A percentile compares a stretch with the other conserved stretches of the same genome.
phyloP scores from a whole-genome alignment of 1,139 yeast species.

The Hyphopichia khmerensis region DNA sequence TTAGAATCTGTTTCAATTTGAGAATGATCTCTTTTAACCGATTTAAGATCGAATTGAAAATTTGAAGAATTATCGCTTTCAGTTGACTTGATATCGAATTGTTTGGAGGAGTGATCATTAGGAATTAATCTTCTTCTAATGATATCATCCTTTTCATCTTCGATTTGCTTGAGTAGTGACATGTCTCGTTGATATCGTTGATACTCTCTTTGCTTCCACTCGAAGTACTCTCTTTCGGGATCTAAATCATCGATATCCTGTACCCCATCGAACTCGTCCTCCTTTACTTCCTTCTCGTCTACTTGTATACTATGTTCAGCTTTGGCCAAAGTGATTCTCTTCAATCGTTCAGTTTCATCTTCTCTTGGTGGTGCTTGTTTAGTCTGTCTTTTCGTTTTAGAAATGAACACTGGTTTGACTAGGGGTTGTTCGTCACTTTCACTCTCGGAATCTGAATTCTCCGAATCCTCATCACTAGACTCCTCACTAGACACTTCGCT shows the following conservation, averaged over 20 bases:
- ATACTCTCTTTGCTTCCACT: constrained; percentile 38
- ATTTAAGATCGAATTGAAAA: background rate
- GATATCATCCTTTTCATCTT: constrained; percentile 22
- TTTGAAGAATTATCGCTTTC: background rate
- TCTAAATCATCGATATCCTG: constrained; percentile 44
- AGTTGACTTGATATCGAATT: no score
- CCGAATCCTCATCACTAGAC: constrained; percentile 3
- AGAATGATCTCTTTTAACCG: background rate
- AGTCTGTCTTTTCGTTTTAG: constrained; percentile 5
- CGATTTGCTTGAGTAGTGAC: constrained; percentile 18
- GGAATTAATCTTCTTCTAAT: constrained; percentile 9
- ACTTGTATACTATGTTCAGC: constrained; percentile 2
- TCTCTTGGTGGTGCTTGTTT: background rate
- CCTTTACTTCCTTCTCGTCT: constrained; percentile 4
- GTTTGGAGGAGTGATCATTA: no score
- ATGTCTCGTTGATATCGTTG: constrained; percentile 30
- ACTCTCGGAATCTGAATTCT: constrained; percentile 7
- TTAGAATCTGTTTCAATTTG: background rate
- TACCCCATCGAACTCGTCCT: constrained; percentile 23
- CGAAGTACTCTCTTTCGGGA: constrained; percentile 35
- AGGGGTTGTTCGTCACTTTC: constrained; percentile 9
- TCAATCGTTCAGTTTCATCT: constrained; percentile 1
- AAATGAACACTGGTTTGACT: constrained; percentile 15
- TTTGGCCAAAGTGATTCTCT: constrained; percentile 4
- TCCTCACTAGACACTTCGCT: constrained; percentile 6